Base-by-base conservation (phyloP, 805 yeast species). In the Wickerhamiella lipophila region DNA sequence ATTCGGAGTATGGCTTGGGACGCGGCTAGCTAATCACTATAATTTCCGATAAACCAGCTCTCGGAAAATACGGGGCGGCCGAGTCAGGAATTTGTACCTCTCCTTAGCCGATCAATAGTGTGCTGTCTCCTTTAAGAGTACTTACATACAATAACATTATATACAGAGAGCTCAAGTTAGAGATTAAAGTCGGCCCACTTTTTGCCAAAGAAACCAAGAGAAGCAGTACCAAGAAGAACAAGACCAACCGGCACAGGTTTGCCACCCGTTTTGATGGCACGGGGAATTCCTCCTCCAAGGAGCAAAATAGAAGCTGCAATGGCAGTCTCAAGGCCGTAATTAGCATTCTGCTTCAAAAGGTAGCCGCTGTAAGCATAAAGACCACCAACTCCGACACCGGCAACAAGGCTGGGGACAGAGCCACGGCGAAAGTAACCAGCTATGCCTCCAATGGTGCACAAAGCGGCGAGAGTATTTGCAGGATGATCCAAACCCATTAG, bases 291-390 rank as follows among this genome's bases (percentile, higher is more conserved):
- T 7, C 89, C 88, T 36, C 73, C 73, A 9, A 81, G 64, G 56
- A 88, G 72, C 15, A 83, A 59, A 1, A 77, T 56, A 4, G 94
- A 80, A 1, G 88, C 75, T 11, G 78, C 81, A 49, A 87, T 66
- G 0, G 95, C 95, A 15, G 82, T 62, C 61, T 83, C 88, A 55
- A 88, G 71, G 40, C 96, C 96, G 65, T 76, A 76, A 60, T 83
- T 87, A 52, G 77, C 78, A 61, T 85, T 83, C 49, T 79, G 68
- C 55, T 76, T 73, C 53, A 86, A 68, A 55, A 88, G 70, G 64
- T 85, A 83, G 15, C 94, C 71, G 2, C 68, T 56, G 26, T 54
- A 52, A 22, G 65, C 69, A 54, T 62, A 67, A n/a, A 66, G 51
- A 7, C 61, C 57, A 11, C 70, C 71, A 19, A 63, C 58, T 2